Evolutionary conservation across 1,284 basidiomycete genomes (phyloP).

Genomic region (Hypsizygus ulmarius): DNA sequence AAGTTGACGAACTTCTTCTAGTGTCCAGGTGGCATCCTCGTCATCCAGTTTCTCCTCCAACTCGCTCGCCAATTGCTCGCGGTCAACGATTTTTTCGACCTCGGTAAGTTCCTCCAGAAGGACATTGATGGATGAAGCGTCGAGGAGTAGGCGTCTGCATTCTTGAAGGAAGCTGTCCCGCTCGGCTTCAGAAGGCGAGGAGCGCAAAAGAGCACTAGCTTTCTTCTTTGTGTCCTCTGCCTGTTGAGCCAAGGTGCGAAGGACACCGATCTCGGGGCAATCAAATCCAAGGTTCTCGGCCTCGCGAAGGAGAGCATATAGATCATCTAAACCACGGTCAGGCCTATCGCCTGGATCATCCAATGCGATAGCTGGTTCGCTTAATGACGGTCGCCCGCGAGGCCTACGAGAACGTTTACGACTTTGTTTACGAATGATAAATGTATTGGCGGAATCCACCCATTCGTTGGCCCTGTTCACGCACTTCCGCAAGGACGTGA

Average conservation of each 20-base stretch:
- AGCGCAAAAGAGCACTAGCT: conserved; percentile 50
- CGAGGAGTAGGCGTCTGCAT: conserved; percentile 66
- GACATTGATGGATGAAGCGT: conserved; percentile 76
- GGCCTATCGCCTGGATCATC: conserved; percentile 67
- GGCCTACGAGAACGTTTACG: conserved; percentile 68
- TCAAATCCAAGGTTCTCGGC: conserved; percentile 80
- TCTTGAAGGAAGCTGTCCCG: conserved; percentile 62
- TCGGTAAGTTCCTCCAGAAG: conserved; percentile 70
- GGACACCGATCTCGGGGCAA: conserved; percentile 62
- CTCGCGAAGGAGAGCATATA: conserved; percentile 66
- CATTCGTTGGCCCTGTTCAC: conserved; percentile 81
- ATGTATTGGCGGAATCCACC: conserved; percentile 75
- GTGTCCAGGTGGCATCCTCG: conserved; percentile 47
- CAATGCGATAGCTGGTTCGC: conserved; percentile 33
- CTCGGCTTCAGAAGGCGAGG: conserved; percentile 37
- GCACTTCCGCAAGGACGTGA: conserved; percentile 72
- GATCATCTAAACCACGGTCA: conserved; percentile 64
- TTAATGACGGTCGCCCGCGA: conserved; percentile 49
- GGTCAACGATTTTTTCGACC: conserved; percentile 74
- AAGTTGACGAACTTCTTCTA: conserved; percentile 70
- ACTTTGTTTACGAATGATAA: conserved; percentile 69
- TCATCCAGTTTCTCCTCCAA: conserved; percentile 65
- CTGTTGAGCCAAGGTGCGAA: conserved; percentile 58
- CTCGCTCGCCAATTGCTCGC: conserved; percentile 67
- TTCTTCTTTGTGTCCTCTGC: conserved; percentile 63